Evolutionary conservation across 2,329 filamentous ascomycete species (phyloP).

Genomic region (Fusarium sambucinum): DNA sequence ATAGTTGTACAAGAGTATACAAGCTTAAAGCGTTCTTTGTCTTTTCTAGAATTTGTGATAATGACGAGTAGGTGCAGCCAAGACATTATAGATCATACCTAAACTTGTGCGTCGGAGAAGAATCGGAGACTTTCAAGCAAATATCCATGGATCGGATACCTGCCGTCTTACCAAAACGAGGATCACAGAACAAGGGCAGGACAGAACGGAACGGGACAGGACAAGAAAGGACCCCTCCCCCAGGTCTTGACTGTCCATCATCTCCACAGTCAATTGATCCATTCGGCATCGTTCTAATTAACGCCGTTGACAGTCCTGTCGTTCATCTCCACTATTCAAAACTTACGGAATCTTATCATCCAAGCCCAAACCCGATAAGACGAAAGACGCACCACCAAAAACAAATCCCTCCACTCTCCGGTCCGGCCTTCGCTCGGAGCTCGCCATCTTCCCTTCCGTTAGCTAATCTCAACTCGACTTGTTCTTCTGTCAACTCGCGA

Average conservation of each 20-base stretch:
- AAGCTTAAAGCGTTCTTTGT: neutral
- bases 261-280: slow-evolving; percentile 33
- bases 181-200: neutral
- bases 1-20: neutral
- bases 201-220: neutral
- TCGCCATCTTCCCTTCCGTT: slow-evolving; percentile 42
- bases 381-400: slow-evolving; percentile 40
- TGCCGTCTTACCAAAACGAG: slow-evolving; percentile 34
- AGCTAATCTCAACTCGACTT: slow-evolving; percentile 7
- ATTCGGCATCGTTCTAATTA: slow-evolving; percentile 27
- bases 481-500: slow-evolving; percentile 22
- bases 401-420: slow-evolving; percentile 48
- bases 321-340: neutral
- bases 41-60: neutral
- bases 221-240: slow-evolving; percentile 26
- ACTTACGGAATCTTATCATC: slow-evolving; percentile 36
- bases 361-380: slow-evolving; percentile 46
- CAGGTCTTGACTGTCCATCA: slow-evolving; percentile 24
- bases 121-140: slow-evolving; percentile 25
- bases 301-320: slow-evolving; percentile 5
- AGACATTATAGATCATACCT: neutral
- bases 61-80: neutral
- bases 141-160: slow-evolving; percentile 13
- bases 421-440: slow-evolving; percentile 47
- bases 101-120: slow-evolving; percentile 36